A percentile compares a stretch with the other conserved stretches of the same genome.
Conservation (phyloP, 176 grass and related monocot genomes). For the Bonia amplexicaulis region DNA sequence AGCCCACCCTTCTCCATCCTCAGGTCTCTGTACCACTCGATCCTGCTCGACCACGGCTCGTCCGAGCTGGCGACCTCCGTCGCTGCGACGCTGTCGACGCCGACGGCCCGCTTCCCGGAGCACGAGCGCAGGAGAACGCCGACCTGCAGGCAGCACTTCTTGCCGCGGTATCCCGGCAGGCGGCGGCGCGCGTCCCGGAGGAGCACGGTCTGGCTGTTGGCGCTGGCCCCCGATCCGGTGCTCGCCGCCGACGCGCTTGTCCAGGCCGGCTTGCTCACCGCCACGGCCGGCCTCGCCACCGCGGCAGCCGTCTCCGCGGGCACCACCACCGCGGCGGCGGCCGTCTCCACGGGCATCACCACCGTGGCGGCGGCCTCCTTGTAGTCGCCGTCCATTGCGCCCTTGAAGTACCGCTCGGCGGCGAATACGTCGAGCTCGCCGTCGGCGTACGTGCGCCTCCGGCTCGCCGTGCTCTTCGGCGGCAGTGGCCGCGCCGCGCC, state of each 20-base stretch:
- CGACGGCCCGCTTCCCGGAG: slow-evolving; percentile 46
- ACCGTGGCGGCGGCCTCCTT: neutral
- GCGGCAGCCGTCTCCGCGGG: neutral
- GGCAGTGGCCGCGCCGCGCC: neutral
- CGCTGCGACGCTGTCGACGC: slow-evolving; percentile 20
- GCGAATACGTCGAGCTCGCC: slow-evolving; percentile 75
- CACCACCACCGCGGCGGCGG: neutral
- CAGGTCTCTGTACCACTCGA: slow-evolving; percentile 42
- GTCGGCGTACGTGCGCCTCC: slow-evolving; percentile 42
- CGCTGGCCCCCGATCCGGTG: slow-evolving; percentile 32
- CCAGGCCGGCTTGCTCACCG: neutral
- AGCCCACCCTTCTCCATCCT: slow-evolving; percentile 42
- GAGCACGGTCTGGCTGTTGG: slow-evolving; percentile 52
- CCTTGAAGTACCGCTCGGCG: slow-evolving; percentile 70
- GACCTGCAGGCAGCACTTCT: slow-evolving; percentile 42
- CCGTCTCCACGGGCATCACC: neutral
- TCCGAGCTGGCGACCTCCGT: neutral
- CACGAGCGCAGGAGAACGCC: slow-evolving; percentile 48
- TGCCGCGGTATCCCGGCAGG: neutral
- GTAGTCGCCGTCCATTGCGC: slow-evolving; percentile 25
- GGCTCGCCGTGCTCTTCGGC: slow-evolving; percentile 11
- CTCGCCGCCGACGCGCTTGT: slow-evolving; percentile 25
- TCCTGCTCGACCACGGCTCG: neutral
- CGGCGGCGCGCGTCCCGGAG: slow-evolving; percentile 19
- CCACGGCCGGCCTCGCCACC: neutral